Percentiles rank a stretch among this genome's conserved stretches.
phyloP scores from a whole-genome alignment of 805 yeast genomes.

The Candida anglica region DNA sequence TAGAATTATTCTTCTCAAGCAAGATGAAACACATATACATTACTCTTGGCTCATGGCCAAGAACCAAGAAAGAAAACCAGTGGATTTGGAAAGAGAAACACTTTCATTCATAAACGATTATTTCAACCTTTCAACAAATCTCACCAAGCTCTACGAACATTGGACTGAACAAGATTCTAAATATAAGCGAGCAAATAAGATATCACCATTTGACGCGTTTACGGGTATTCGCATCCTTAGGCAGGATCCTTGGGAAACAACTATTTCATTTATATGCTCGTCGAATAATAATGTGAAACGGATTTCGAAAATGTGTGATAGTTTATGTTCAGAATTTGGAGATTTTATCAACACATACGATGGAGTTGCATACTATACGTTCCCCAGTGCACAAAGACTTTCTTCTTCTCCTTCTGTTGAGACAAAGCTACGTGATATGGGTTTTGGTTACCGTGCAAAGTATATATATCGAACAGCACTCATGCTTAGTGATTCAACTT shows the following conservation, averaged over 20 bases:
- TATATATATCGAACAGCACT: conserved; percentile 77
- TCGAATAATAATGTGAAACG: conserved; percentile 94
- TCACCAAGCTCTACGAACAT: conserved; percentile 48
- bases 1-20: conserved; percentile 61
- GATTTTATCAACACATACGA: conserved; percentile 47
- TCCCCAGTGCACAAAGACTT: conserved; percentile 65
- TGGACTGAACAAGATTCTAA: conserved; percentile 59
- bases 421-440: conserved; percentile 41
- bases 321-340: conserved; percentile 70
- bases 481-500: conserved; percentile 35
- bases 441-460: conserved; percentile 91
- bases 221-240: conserved; percentile 79
- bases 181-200: conserved; percentile 29
- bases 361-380: conserved; percentile 59
- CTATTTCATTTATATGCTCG: conserved; percentile 87
- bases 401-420: conserved; percentile 33
- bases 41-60: conserved; percentile 41
- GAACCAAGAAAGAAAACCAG: conserved; percentile 4
- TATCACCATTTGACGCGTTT: conserved; percentile 35
- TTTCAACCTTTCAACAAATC: conserved; percentile 59
- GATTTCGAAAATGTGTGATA: conserved; percentile 88
- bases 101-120: conserved; percentile 56
- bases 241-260: conserved; percentile 97
- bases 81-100: conserved; percentile 21
- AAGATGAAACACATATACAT: conserved; percentile 48